Conservation (phyloP, 495 filamentous ascomycete genomes). For the Penicillium diatomitis region DNA sequence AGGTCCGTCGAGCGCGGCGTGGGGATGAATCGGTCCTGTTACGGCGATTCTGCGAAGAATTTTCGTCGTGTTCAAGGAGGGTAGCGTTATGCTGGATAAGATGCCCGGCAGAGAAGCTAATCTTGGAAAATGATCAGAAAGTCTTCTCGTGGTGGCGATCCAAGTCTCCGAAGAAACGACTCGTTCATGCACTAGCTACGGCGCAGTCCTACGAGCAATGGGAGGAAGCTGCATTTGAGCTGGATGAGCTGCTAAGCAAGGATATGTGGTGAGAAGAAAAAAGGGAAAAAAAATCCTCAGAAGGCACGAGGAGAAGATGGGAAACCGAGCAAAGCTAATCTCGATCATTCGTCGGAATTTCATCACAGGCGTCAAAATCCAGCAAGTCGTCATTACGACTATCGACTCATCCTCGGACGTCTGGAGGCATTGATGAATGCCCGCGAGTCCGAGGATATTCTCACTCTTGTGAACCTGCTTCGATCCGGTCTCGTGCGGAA, state of each 20-base stretch:
- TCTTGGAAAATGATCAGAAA: constrained; percentile 13
- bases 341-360: too few relatives aligned
- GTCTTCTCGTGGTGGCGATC: constrained; percentile 33
- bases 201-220: constrained; percentile 72
- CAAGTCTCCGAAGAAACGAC: constrained; percentile 25
- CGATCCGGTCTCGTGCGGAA: constrained; percentile 85
- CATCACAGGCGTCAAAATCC: constrained; percentile 64
- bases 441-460: constrained; percentile 66
- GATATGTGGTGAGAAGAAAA: constrained; percentile 58
- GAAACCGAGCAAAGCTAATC: too few relatives aligned
- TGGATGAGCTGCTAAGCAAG: constrained; percentile 68
- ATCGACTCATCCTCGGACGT: constrained; percentile 72
- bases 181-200: constrained; percentile 40
- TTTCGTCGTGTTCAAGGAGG: too few relatives aligned
- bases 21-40: neutral
- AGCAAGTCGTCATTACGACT: constrained; percentile 78
- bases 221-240: constrained; percentile 67
- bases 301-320: too few relatives aligned
- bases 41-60: too few relatives aligned
- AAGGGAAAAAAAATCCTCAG: too few relatives aligned
- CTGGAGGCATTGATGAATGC: constrained; percentile 62
- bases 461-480: constrained; percentile 66
- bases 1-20: neutral
- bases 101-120: neutral
- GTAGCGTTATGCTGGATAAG: too few relatives aligned